These are phyloP conservation scores for Trametes sp. DNA, from an alignment of 1,284 basidiomycete genomes.

Conservation along the genomic window DNA sequence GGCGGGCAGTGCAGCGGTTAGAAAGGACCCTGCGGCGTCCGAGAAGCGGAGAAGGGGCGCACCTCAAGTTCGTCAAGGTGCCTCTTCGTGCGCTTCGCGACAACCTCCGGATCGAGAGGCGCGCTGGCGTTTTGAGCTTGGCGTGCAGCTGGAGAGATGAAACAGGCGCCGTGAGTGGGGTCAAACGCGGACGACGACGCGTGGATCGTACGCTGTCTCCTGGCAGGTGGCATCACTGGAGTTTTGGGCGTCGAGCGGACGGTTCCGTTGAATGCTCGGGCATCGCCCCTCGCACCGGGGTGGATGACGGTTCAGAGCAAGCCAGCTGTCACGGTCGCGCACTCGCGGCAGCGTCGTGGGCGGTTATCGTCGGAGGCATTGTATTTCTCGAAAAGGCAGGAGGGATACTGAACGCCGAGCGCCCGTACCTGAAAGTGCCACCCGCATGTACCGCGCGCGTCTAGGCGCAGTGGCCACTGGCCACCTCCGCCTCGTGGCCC, in stretches of 20 bases:
- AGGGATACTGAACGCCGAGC: constrained; percentile 22
- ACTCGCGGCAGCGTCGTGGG: not conserved
- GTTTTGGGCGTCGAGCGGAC: not conserved
- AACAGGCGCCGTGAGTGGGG: constrained; percentile 16
- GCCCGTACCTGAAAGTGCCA: not conserved
- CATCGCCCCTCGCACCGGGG: constrained; percentile 9
- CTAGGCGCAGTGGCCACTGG: not conserved
- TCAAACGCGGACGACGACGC: not conserved
- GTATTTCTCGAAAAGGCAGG: constrained; percentile 8
- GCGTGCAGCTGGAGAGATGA: constrained; percentile 43
- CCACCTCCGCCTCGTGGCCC: not conserved
- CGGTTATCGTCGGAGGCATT: not conserved
- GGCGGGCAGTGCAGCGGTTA: constrained; percentile 12
- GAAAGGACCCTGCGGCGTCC: constrained; percentile 7
- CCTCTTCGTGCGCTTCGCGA: constrained; percentile 76
- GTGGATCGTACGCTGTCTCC: constrained; percentile 24
- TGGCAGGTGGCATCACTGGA: constrained; percentile 24
- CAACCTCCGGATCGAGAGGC: constrained; percentile 62
- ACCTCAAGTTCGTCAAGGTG: constrained; percentile 87
- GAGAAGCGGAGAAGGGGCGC: constrained; percentile 1
- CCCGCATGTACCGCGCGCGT: constrained; percentile 1
- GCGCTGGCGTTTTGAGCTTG: constrained; percentile 47
- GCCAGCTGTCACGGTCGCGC: not conserved
- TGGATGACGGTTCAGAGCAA: constrained; percentile 1
- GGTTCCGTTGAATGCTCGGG: not conserved